These are phyloP conservation scores for Botrytis byssoidea DNA, from an alignment of 2,329 filamentous ascomycete genomes.

Conservation along the genomic window DNA sequence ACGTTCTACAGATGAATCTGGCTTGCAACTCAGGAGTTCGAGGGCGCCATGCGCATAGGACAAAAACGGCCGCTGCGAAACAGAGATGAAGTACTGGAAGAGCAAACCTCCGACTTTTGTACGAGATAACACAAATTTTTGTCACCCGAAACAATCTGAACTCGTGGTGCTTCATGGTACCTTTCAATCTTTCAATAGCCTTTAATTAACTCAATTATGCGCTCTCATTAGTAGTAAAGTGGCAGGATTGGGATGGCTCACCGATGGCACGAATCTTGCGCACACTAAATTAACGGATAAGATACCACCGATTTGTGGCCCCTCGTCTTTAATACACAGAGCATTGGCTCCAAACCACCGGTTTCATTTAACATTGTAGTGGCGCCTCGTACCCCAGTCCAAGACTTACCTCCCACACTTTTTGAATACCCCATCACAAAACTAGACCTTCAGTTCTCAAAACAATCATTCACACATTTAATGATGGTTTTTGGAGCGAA, in stretches of 20 bases:
- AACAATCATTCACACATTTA: background rate
- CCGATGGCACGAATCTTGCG: background rate
- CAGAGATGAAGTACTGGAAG: background rate
- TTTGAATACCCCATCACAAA: background rate
- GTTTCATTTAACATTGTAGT: background rate
- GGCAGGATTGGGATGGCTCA: background rate
- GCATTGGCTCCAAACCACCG: background rate
- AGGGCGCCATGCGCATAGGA: background rate
- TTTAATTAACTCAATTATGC: background rate
- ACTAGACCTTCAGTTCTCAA: background rate
- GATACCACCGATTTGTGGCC: background rate
- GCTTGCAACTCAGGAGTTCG: background rate
- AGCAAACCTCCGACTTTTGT: background rate
- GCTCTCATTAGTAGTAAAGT: background rate
- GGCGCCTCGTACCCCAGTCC: background rate
- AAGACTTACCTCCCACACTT: constrained; percentile 11
- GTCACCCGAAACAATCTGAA: background rate
- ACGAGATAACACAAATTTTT: background rate
- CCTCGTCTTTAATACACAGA: background rate
- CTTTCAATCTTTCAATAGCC: background rate
- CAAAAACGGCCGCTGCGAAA: background rate
- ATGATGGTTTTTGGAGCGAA: background rate
- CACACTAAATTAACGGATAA: background rate
- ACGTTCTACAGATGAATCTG: background rate
- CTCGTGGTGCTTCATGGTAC: constrained; percentile 5